Conservation (phyloP, 2,329 filamentous ascomycete genomes). For the Colletotrichum sansevieriae region DNA sequence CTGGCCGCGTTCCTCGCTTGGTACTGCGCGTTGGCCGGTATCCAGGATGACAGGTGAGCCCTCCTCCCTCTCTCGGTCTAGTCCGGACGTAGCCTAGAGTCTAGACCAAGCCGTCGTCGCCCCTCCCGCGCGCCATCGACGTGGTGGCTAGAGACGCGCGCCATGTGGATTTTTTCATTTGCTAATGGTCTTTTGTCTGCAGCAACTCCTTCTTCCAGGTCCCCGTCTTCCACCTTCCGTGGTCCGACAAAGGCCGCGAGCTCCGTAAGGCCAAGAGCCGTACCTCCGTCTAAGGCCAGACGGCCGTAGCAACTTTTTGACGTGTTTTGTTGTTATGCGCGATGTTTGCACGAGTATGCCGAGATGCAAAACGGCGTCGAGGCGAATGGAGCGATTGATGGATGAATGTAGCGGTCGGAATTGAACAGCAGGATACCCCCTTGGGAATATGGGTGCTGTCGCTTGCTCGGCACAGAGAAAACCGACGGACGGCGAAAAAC, state of each 20-base stretch:
- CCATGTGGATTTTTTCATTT: constrained; percentile 21
- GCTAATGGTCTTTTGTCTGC: constrained; percentile 46
- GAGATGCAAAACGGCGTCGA: constrained; percentile 6
- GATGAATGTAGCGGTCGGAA: neutral
- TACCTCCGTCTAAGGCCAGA: constrained; percentile 45
- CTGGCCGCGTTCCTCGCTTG: constrained; percentile 85
- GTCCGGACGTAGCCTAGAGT: neutral
- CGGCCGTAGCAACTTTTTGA: neutral
- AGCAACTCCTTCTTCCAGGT: constrained; percentile 92
- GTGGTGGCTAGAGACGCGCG: neutral
- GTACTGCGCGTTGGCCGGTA: constrained; percentile 88
- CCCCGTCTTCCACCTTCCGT: constrained; percentile 94
- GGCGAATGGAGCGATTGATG: neutral
- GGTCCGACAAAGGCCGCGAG: constrained; percentile 83
- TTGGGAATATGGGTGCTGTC: neutral
- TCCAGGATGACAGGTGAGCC: constrained; percentile 78
- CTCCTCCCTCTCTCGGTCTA: neutral
- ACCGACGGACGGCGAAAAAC: constrained; percentile 11
- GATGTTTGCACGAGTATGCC: neutral
- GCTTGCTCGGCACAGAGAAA: constrained; percentile 11
- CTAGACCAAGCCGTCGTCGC: neutral
- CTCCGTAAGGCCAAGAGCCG: constrained; percentile 65
- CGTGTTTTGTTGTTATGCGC: constrained; percentile 6
- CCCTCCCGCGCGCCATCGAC: neutral
- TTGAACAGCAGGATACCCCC: constrained; percentile 22